Evolutionary conservation across 805 yeast species (phyloP).

Genomic region (Metschnikowia lunata): DNA sequence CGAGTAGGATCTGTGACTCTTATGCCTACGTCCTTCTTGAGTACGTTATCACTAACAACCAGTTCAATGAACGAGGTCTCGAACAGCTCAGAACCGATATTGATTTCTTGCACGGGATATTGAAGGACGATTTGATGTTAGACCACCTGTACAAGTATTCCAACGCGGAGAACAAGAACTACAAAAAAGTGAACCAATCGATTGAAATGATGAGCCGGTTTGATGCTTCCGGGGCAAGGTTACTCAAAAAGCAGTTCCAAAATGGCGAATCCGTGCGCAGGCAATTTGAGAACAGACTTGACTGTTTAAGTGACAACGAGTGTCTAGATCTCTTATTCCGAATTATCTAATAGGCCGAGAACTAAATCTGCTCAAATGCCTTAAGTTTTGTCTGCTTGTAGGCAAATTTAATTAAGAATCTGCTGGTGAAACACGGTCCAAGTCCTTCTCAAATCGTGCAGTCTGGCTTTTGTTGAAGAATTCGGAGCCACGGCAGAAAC

Average conservation of each 20-base stretch:
- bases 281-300: constrained; percentile 18
- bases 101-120: constrained; percentile 16
- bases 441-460: too few species aligned
- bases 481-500: too few species aligned
- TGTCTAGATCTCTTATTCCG: constrained; percentile 23
- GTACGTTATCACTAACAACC: constrained; percentile 37
- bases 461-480: too few species aligned
- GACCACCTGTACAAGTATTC: constrained; percentile 12
- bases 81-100: constrained; percentile 32
- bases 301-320: constrained; percentile 20
- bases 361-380: too few species aligned
- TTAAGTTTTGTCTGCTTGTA: too few species aligned
- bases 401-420: too few species aligned
- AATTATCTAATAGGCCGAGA: constrained; percentile 10
- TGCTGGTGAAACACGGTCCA: too few species aligned
- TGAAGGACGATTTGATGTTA: constrained; percentile 21
- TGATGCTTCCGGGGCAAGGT: constrained; percentile 21
- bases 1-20: constrained; percentile 25
- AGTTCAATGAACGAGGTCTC: constrained; percentile 29
- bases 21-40: constrained; percentile 29
- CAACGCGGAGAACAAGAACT: constrained; percentile 23
- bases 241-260: constrained; percentile 14
- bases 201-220: constrained; percentile 25
- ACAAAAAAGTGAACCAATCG: constrained; percentile 26
- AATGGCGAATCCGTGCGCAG: constrained; percentile 18